Conservation (phyloP, 2,329 filamentous ascomycete genomes). For the Alternaria solani region DNA sequence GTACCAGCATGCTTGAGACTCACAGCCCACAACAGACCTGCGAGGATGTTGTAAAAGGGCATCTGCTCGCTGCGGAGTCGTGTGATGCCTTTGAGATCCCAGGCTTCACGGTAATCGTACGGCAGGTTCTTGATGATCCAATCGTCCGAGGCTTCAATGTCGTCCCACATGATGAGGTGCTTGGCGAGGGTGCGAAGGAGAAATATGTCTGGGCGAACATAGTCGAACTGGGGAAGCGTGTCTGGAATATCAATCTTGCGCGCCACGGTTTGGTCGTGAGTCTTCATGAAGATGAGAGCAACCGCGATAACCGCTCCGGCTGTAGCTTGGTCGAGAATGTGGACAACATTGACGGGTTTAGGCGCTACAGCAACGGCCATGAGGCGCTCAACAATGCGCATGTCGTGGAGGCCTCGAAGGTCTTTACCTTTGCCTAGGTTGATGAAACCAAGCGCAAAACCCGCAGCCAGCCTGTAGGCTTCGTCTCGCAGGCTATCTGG, state of each 20-base stretch:
- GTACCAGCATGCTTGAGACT: conserved; percentile 58
- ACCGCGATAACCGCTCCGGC: conserved; percentile 92
- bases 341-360: conserved; percentile 90
- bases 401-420: conserved; percentile 87
- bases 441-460: conserved; percentile 91
- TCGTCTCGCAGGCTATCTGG: conserved; percentile 88
- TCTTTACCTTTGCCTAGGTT: conserved; percentile 92
- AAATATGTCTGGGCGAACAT: conserved; percentile 91
- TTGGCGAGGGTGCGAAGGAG: conserved; percentile 87
- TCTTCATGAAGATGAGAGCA: conserved; percentile 96
- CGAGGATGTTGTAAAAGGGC: conserved; percentile 90
- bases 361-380: conserved; percentile 85
- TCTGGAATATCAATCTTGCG: conserved; percentile 93
- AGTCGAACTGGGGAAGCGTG: conserved; percentile 90
- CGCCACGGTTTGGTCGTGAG: conserved; percentile 84
- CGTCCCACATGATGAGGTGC: conserved; percentile 91
- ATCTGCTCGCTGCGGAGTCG: conserved; percentile 81
- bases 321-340: conserved; percentile 90
- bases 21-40: conserved; percentile 80
- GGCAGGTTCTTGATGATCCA: conserved; percentile 84
- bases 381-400: conserved; percentile 89
- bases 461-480: conserved; percentile 93
- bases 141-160: conserved; percentile 73
- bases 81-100: conserved; percentile 66
- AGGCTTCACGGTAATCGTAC: conserved; percentile 68